A percentile compares a stretch with the other conserved stretches of the same genome.
Conservation (phyloP, 2,329 filamentous ascomycete genomes). For the Metarhizium robertsii region DNA sequence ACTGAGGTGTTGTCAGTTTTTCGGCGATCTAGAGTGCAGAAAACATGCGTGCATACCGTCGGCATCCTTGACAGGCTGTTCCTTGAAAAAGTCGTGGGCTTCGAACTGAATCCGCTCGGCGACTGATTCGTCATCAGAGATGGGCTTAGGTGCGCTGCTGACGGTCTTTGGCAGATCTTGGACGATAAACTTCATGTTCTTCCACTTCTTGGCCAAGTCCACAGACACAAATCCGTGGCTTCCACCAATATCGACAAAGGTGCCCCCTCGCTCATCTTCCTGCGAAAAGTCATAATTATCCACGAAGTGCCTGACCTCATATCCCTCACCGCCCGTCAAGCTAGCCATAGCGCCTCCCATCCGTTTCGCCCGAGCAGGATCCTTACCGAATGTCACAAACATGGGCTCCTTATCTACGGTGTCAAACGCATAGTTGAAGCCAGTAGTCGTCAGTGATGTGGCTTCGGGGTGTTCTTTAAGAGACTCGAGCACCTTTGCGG, state of each 20-base stretch:
- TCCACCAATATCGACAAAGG: constrained; percentile 50
- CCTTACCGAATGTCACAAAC: constrained; percentile 43
- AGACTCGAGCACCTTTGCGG: constrained; percentile 35
- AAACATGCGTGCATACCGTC: constrained; percentile 29
- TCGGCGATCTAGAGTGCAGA: background rate
- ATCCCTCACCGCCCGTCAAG: constrained; percentile 45
- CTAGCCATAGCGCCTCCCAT: constrained; percentile 47
- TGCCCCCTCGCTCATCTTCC: constrained; percentile 34
- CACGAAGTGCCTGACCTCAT: constrained; percentile 43
- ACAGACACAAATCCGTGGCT: constrained; percentile 48
- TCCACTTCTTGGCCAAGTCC: constrained; percentile 41
- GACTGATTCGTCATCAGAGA: constrained; percentile 28
- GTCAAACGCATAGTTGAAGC: constrained; percentile 41
- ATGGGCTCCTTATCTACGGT: constrained; percentile 42
- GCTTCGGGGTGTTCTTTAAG: constrained; percentile 36
- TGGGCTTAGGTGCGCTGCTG: constrained; percentile 33
- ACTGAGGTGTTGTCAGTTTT: constrained; percentile 20
- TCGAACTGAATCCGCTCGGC: constrained; percentile 31
- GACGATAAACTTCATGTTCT: constrained; percentile 43
- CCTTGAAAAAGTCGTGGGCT: constrained; percentile 48
- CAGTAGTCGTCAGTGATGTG: constrained; percentile 36
- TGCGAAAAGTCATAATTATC: constrained; percentile 43
- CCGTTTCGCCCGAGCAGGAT: constrained; percentile 35
- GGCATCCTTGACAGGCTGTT: constrained; percentile 42
- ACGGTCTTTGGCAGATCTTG: constrained; percentile 44